Evolutionary conservation across 768 basidiomycete genomes (phyloP).

Genomic region (Suillus placidus): DNA sequence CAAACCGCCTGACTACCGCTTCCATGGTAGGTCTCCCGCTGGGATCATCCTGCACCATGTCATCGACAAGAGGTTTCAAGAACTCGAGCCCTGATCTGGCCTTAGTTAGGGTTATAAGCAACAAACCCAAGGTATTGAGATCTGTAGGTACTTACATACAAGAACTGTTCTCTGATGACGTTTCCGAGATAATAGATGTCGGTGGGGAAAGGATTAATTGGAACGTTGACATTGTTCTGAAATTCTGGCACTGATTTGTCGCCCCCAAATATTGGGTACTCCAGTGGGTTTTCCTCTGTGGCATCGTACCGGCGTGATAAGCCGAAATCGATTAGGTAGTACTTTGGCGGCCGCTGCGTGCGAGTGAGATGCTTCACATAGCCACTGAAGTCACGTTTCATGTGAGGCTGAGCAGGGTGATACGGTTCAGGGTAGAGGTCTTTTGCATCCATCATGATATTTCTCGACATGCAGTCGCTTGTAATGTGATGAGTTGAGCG

Average conservation of each 20-base stretch:
- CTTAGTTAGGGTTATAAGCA: neutral
- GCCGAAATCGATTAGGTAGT: conserved; percentile 28
- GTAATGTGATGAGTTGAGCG: neutral
- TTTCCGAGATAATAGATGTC: conserved; percentile 19
- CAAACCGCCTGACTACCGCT: conserved; percentile 36
- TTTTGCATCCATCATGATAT: conserved; percentile 22
- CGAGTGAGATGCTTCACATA: conserved; percentile 17
- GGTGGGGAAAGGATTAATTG: conserved; percentile 15
- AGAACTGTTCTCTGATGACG: conserved; percentile 15
- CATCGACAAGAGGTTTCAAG: conserved; percentile 34
- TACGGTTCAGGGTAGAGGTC: conserved; percentile 10
- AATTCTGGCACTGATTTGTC: conserved; percentile 21
- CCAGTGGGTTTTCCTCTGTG: conserved; percentile 18
- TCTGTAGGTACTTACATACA: conserved; percentile 6
- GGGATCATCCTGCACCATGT: conserved; percentile 43
- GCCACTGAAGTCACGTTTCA: conserved; percentile 9
- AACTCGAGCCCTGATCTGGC: conserved; percentile 27
- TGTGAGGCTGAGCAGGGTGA: conserved; percentile 9
- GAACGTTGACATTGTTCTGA: conserved; percentile 2
- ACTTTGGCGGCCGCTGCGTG: conserved; percentile 22
- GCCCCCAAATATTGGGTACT: conserved; percentile 4
- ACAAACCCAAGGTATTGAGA: neutral
- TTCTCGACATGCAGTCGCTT: conserved; percentile 16
- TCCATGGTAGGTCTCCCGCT: conserved; percentile 41
- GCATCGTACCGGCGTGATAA: conserved; percentile 23